phyloP scores from a whole-genome alignment of 1,139 yeast genomes.

The Pichia sp. region DNA sequence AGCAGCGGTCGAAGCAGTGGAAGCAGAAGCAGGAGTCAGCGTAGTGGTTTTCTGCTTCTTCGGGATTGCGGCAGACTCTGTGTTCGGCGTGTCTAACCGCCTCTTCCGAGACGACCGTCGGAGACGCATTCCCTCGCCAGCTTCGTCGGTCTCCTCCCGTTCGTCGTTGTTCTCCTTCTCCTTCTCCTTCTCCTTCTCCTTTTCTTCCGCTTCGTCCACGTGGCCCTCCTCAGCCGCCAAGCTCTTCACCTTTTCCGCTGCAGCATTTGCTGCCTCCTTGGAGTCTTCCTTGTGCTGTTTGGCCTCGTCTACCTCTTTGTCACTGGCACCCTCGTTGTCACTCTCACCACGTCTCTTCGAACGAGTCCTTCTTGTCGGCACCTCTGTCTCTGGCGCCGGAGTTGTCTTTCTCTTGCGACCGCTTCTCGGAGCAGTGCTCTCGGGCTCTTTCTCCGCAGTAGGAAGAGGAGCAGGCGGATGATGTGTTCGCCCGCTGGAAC shows the following conservation, averaged over 20 bases:
- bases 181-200: constrained; percentile 1
- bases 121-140: not conserved
- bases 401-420: constrained; percentile 8
- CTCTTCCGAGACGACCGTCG: constrained; percentile 10
- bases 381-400: constrained; percentile 5
- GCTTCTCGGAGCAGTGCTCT: constrained; percentile 5
- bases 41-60: not conserved
- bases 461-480: not conserved
- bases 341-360: constrained; percentile 7
- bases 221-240: not conserved
- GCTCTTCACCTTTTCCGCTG: not conserved
- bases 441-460: constrained; percentile 15
- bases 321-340: constrained; percentile 4
- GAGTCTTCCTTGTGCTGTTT: not conserved
- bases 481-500: constrained; percentile 5
- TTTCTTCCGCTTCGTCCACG: constrained; percentile 4
- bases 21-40: not conserved
- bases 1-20: not conserved
- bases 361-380: constrained; percentile 10
- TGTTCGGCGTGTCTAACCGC: not conserved
- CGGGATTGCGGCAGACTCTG: not conserved
- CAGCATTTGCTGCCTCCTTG: not conserved
- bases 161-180: constrained; percentile 6
- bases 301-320: not conserved
- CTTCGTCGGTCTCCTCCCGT: constrained; percentile 5